Conservation (phyloP, 192 early-diverging fungal genomes). For the Coemansia javaensis region DNA sequence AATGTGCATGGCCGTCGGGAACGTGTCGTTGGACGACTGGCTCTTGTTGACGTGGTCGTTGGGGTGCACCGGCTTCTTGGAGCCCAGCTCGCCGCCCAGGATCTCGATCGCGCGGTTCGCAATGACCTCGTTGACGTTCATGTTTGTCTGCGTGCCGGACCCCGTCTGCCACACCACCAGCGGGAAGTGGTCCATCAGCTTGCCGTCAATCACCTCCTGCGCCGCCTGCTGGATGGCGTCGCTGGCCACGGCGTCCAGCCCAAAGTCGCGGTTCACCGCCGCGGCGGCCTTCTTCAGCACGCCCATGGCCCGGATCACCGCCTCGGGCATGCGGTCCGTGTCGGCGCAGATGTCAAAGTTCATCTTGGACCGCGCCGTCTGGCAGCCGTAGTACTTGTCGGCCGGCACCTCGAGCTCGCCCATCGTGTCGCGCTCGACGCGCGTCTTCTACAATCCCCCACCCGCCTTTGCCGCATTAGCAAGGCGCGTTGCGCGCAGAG, state of each 20-base stretch:
- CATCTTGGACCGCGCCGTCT: slow-evolving; percentile 92
- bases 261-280: slow-evolving; percentile 88
- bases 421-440: slow-evolving; percentile 84
- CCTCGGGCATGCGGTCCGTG: slow-evolving; percentile 91
- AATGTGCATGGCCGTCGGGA: slow-evolving; percentile 99
- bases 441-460: slow-evolving; percentile 37
- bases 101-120: slow-evolving; percentile 98
- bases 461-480: not conserved
- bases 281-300: slow-evolving; percentile 94
- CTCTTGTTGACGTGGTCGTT: slow-evolving; percentile 99
- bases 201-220: slow-evolving; percentile 89
- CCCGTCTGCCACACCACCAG: slow-evolving; percentile 99
- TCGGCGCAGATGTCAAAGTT: slow-evolving; percentile 98
- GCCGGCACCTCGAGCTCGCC: slow-evolving; percentile 93
- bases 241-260: slow-evolving; percentile 75
- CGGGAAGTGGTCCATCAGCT: slow-evolving; percentile 94
- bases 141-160: slow-evolving; percentile 97
- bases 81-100: slow-evolving; percentile 83
- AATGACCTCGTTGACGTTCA: slow-evolving; percentile 97
- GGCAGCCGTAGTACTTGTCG: slow-evolving; percentile 96
- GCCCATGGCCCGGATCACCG: slow-evolving; percentile 92
- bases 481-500: too few species aligned
- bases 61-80: slow-evolving; percentile 94
- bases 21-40: slow-evolving; percentile 98
- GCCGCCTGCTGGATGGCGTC: slow-evolving; percentile 85